Base-by-base conservation (phyloP, 108 stramenopile species). In the Nitzschia sp. region DNA sequence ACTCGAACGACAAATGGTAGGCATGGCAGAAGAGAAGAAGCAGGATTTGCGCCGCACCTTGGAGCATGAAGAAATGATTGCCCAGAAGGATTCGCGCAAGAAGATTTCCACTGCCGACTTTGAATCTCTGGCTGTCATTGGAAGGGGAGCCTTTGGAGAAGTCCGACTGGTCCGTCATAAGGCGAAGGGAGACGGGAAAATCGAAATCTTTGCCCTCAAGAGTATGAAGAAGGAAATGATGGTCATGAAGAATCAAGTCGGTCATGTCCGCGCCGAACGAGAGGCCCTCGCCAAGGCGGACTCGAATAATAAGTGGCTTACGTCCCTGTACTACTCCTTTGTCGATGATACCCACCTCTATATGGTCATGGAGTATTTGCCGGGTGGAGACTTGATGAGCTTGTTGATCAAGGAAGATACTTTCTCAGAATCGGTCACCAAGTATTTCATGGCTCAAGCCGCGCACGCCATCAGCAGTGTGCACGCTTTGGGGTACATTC, bases 141-240 rank as follows among this genome's bases (percentile, higher is more conserved):
- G 98, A 15, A 59, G 96, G 8, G 98, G 98, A 28, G 96, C 98
- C 13, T 98, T 98, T 72, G 98, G 96, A 19, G 97, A 99, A 75
- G 98, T 99, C 3, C 83, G 98, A 11, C 65, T 97, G 38, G 97
- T 98, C 11, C 80, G 98, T 30, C 84, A 88, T 64, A 88, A 87
- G 34, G 35, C 47, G 21, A 72, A 72, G 47, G 79, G 78, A 16
- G 60, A 57, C 15, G 82, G 78, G 53, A 58, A 78, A 58, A 61
- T 84, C 50, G 48, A 94, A 68, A 87, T 99, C 19, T 99, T 86
- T 66, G 99, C 99, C 1, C 74, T 99, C 45, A 99, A 99, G 76
- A 90, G 85, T 60, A 99, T 99, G 99, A 96, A 98, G 73, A 99
- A 99, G 80, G 96, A 98, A 69, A 96, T 96, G 91, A 99, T 99